Base-by-base conservation (phyloP, 306 rosid genomes). In the Pyrus communis region DNA sequence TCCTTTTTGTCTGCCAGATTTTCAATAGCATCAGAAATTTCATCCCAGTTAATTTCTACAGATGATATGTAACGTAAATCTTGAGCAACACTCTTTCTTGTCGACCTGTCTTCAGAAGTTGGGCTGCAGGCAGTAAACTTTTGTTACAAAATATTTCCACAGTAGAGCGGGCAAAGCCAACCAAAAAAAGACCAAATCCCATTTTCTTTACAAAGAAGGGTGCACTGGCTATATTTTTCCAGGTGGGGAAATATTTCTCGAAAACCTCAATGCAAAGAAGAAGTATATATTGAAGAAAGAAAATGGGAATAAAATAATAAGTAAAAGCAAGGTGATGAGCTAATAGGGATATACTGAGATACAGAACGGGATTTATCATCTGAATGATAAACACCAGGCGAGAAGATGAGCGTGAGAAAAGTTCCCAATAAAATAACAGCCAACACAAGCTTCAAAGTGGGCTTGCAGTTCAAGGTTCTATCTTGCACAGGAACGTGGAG, bases 381-480 rank as follows among this genome's bases (percentile, higher is more conserved):
- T 14, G 91, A 86, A 76, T 79, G 75, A 87, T 89, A 85, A 85
- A 91, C 72, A 55, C 88, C 87, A 27, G 93, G 93, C 59, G 96
- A 85, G 81, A 88, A 87, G 82, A 85, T 80, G 77, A 91, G 79
- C 21, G 91, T 88, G 52, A 83, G 85, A 69, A 93, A 82, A 18
- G 96, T 89, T 78, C 93, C 96, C 84, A 91, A 71, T 67, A 69
- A 17, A 79, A 93, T 75, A 80, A 91, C 76, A 74, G 73, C 89
- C 84, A 93, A 69, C 77, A 93, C 87, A 40, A 88, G 59, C 78
- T 88, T 93, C 86, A 90, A 88, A 25, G 91, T 80, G 25, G 92
- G 89, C 86, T 79, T 86, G 93, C 91, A 93, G 76, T 83, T 91
- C 68, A 81, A 66, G 69, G 55, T 83, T 75, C 85, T 75, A 75